Conservation (phyloP, 2,329 filamentous ascomycete species). For the Diaporthe sp. region DNA sequence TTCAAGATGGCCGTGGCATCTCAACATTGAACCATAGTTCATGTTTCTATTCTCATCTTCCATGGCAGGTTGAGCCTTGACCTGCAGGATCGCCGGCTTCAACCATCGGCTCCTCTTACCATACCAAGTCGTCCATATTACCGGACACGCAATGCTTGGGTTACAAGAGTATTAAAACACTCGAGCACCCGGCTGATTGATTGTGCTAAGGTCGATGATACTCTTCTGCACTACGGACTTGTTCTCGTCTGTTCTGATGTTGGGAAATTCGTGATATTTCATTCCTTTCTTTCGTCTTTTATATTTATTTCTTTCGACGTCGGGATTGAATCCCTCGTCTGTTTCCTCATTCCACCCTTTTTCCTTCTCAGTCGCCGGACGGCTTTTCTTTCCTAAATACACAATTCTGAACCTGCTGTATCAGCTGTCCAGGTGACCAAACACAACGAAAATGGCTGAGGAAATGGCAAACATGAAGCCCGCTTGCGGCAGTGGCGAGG, state of each 20-base stretch:
- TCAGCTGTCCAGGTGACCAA: conserved; percentile 24
- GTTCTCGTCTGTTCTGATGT: conserved; percentile 31
- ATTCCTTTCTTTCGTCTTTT: conserved; percentile 40
- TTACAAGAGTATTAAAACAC: conserved; percentile 35
- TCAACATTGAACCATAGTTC: conserved; percentile 31
- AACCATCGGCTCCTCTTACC: conserved; percentile 37
- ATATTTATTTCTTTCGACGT: conserved; percentile 41
- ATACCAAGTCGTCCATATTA: conserved; percentile 24
- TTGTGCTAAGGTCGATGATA: conserved; percentile 32
- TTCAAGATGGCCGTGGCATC: conserved; percentile 37
- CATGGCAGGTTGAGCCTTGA: conserved; percentile 35
- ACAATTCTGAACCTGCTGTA: conserved; percentile 16
- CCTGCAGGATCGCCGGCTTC: conserved; percentile 36
- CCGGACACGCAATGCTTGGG: not conserved
- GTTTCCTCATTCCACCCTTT: conserved; percentile 38
- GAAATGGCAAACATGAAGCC: conserved; percentile 53
- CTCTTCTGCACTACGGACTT: conserved; percentile 18
- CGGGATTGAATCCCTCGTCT: conserved; percentile 39
- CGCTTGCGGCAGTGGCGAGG: conserved; percentile 54
- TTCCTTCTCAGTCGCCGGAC: conserved; percentile 39
- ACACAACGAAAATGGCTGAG: conserved; percentile 33
- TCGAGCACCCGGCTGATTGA: conserved; percentile 23
- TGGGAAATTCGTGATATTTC: conserved; percentile 35
- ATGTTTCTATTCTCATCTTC: conserved; percentile 36
- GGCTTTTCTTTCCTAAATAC: conserved; percentile 22